Evolutionary conservation across 1,284 basidiomycete genomes (phyloP), one percentile per base, ranked within the genome.

Genomic region (Tilletia setariae): DNA sequence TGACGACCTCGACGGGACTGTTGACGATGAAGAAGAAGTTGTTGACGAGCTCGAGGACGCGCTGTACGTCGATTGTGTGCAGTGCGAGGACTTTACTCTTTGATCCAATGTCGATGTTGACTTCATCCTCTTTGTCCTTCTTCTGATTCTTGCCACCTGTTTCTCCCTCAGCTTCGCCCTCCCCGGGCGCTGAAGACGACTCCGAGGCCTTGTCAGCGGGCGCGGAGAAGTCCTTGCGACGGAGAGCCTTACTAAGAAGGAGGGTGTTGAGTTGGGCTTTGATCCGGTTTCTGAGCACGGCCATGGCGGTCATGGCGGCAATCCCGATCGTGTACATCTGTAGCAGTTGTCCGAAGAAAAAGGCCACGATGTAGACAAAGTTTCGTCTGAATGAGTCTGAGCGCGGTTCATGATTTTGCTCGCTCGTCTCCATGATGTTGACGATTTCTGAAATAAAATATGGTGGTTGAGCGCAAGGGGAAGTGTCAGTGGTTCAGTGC

Each of bases 1-100:
- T 74, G n/a, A 67, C 30, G 7, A 78, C 53, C 51, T 77, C 75
- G 23, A 75, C 25, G 32, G 75, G 75, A 1, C 73, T 69, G 30
- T 70, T 64, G 46, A 71, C 68, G 23, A 64, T 51, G 66, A 67
- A 70, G 53, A 72, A 73, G 6, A 70, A 35, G 16, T 43, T 56
- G 15, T 68, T 59, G 13, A 67, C 66, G 21, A 67, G 63, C 28
- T 4, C 28, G 0, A 67, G 35, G n/a, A 76, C 63, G 7, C 59
- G 35, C n/a, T 68, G 71, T 21, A 72, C 65, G 40, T 76, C 75
- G 6, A 67, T 53, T 1, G 75, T 64, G 68, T 71, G 71, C 53
- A 76, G 63, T 15, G 68, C 69, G 65, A 76, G 73, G 32, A 76
- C 65, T 32, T 70, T 72, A 35, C 75, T 56, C 28, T 56, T 56